A percentile compares a stretch with the other conserved stretches of the same genome.
phyloP scores from a whole-genome alignment of 179 eudicot genomes.

The Actinidia polygama region DNA sequence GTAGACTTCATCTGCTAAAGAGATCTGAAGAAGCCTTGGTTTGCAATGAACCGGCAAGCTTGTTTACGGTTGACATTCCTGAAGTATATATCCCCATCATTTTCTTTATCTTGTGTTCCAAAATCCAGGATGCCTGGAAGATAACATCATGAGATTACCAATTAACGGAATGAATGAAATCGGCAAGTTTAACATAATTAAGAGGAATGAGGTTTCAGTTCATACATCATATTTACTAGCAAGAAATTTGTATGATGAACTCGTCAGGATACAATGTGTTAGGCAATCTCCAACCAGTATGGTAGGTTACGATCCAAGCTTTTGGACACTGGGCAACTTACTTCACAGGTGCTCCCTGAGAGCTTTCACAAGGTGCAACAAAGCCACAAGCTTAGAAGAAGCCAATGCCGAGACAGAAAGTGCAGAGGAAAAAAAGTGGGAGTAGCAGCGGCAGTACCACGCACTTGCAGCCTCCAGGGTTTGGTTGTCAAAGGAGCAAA shows the following conservation, averaged over 20 bases:
- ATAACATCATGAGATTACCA: neutral
- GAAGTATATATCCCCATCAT: conserved; percentile 50
- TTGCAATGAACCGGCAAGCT: conserved; percentile 50
- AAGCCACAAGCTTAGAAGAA: too few relatives aligned
- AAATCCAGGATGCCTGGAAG: conserved; percentile 50
- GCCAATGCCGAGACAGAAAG: too few relatives aligned
- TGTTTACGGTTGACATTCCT: conserved; percentile 45
- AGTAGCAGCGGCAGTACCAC: too few relatives aligned
- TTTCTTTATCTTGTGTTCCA: conserved; percentile 65
- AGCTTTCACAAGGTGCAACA: too few relatives aligned
- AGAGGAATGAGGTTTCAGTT: conserved; percentile 10
- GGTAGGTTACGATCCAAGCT: too few relatives aligned
- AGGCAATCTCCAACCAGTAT: conserved; percentile 38
- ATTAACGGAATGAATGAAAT: conserved; percentile 5
- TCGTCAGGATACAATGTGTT: too few relatives aligned
- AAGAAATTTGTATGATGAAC: conserved; percentile 41
- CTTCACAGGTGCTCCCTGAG: too few relatives aligned
- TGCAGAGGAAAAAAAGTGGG: too few relatives aligned
- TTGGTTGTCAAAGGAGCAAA: too few relatives aligned
- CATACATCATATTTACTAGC: conserved; percentile 74
- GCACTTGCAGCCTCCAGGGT: too few relatives aligned
- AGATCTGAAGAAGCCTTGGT: conserved; percentile 51
- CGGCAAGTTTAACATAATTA: neutral
- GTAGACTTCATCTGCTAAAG: conserved; percentile 48
- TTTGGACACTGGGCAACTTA: too few relatives aligned